Evolutionary conservation across 208 protist genomes (phyloP), one percentile per base, ranked within the genome.

Genomic region (Vickermania ingenoplastis): DNA sequence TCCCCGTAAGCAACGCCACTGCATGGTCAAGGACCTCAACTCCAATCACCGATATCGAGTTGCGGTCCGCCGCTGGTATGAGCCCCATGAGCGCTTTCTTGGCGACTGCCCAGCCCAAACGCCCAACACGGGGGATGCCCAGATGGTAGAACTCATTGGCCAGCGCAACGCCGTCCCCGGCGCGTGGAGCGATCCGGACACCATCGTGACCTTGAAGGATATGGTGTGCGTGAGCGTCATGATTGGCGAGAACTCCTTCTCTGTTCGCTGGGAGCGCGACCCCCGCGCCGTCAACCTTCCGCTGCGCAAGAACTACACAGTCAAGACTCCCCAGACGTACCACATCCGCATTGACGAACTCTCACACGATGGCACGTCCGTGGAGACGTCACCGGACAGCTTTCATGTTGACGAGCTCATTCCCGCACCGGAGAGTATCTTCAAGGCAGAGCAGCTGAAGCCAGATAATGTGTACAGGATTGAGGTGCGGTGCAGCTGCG

Each of bases 61-160:
- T n/a, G 61, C 71, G 22, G 86, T 96, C 62, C 79, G 89, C n/a
- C 82, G 86, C 14, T 96, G 89, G 87, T 94, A 91, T 58, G 70
- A 79, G 25, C 86, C 86, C 2, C 58, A 75, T 48, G 80, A 84
- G 31, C 59, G 65, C 26, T 86, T 89, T 64, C 24, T 73, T 1
- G 29, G 30, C 1, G 55, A 45, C 30, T 45, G 3, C 4, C 51
- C 31, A 29, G 13, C 41, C 24, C 17, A 11, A 1, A 2, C 24
- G 2, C 53, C 48, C 48, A 41, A 30, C 26, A 69, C 31, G 24
- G 58, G 61, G 30, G 67, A 81, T 31, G 59, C 61, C 2, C 41
- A 71, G 41, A 63, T 92, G 29, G 53, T 58, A 0, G 73, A 79
- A 51, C 31, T 73, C 17, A 77, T 92, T 28, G 66, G 74, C 36